Percentiles rank a stretch among this genome's conserved stretches.
phyloP scores from a whole-genome alignment of 129 eudicot genomes.

The Helichrysum umbraculigerum region DNA sequence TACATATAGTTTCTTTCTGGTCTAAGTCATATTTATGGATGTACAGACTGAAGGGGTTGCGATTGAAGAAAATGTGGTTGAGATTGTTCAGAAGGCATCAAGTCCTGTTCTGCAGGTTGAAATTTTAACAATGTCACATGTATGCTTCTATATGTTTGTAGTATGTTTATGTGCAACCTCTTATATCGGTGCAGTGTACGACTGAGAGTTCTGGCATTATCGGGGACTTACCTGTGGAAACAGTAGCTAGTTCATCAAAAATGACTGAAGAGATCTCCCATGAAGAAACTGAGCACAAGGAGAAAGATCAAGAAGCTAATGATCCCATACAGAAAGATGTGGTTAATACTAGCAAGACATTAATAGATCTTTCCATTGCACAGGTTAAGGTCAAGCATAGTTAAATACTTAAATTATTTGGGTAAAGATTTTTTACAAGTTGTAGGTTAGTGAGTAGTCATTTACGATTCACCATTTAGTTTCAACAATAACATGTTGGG shows the following conservation, averaged over 20 bases:
- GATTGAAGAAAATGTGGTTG: conserved; percentile 22
- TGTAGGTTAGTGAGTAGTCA: neutral
- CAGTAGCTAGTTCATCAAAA: conserved; percentile 23
- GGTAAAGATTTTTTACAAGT: conserved; percentile 1
- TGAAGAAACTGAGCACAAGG: conserved; percentile 14
- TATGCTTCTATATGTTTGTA: conserved; percentile 14
- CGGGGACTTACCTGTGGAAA: conserved; percentile 21
- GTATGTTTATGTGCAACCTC: conserved; percentile 26
- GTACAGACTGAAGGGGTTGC: neutral
- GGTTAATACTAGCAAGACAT: conserved; percentile 15
- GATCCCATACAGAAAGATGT: conserved; percentile 12
- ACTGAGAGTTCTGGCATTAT: conserved; percentile 13
- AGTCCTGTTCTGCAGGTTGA: conserved; percentile 17
- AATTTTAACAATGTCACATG: neutral
- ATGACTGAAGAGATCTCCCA: neutral
- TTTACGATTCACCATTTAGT: neutral
- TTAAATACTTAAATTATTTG: conserved; percentile 13
- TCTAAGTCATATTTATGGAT: neutral
- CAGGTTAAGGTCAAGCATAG: conserved; percentile 24
- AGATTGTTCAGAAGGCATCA: conserved; percentile 19
- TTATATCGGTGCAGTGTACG: conserved; percentile 28
- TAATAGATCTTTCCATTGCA: conserved; percentile 25
- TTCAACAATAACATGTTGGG: neutral
- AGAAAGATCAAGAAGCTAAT: conserved; percentile 19
- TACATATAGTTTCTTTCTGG: neutral